Evolutionary conservation across 2,329 filamentous ascomycete genomes (phyloP), one percentile per base, ranked within the genome.

Genomic region (Cordyceps cateniannulata): DNA sequence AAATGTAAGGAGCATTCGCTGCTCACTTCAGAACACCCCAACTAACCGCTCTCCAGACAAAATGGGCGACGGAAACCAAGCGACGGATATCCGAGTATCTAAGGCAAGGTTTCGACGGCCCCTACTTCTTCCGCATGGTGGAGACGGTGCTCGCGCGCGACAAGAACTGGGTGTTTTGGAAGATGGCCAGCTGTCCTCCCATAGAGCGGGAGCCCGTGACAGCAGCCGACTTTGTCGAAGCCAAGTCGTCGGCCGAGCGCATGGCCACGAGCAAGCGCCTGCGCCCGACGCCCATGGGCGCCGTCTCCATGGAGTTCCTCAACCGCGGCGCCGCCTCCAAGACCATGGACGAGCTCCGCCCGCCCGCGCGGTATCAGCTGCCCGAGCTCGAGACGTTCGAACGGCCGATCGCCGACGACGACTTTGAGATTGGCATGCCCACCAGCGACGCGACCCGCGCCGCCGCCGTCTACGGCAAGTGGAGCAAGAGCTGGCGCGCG

Each of bases 141-240:
- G 93, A 98, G 72, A 98, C 93, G 14, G 93, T 99, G 35, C 84
- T 99, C 32, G 91, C 91, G 25, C 84, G 95, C 64, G 95, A 99
- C 74, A 98, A 97, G 78, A 97, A 98, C 71, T 99, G 96, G 96
- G 92, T 96, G 49, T 88, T 92, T 64, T 99, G 95, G 95, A 99
- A 99, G 76, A 88, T 93, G 63, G 92, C 97, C 72, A 91, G 88
- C 66, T 99, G 95, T 71, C 91, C 91, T 25, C 84, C 88, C 6
- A 98, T 99, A 69, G 87, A 93, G 69, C 84, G 85, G 62, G 84
- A 89, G 24, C 79, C 90, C 12, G 82, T 98, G 32, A 81, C 87
- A 3, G 81, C 87, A 1, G 75, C 84, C 29, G 83, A 88, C 51
- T 93, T 92, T 71, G 74, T 86, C 44, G 82, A 86, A 59, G 88